Evolutionary conservation across 2,329 filamentous ascomycete genomes (phyloP), one percentile per base, ranked within the genome.

Genomic region (Pseudohalonectria lignicola): DNA sequence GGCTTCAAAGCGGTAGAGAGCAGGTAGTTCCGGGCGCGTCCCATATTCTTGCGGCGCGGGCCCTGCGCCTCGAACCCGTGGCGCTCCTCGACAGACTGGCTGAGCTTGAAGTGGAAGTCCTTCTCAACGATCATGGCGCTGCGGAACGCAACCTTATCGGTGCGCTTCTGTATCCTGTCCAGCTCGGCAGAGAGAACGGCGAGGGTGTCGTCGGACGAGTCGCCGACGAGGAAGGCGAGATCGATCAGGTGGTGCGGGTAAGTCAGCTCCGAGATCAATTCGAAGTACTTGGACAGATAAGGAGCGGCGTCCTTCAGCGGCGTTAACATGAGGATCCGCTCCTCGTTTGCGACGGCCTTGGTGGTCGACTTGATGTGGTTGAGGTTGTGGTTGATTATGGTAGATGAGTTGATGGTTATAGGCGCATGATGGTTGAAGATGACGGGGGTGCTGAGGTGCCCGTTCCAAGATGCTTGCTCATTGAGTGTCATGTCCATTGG

Each of bases 181-280:
- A 96, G 68, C 61, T 98, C 92, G 44, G 80, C 76, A 3, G 84
- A 73, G 31, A 98, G 72, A 8, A 86, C 76, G n/a, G 86, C 86
- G 33, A 94, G 66, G 1, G 92, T 98, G 52, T 96, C 88, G 55
- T 98, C 92, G 30, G 69, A 77, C 40, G 84, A 90, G 59, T 98
- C 92, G 47, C 87, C 85, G 39, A 98, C 86, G 19, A 98, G 75
- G 64, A 98, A 98, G 18, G 78, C 92, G 37, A 98, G 71, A 56
- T 98, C 92, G 54, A 98, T 96, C 40, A 98, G 73, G 46, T 92
- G 74, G 62, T 98, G 92, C 11, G 92, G 92, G 55, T 98, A 98
- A 4, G 86, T 87, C 47, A 98, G 72, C 57, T 92, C 78, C 44
- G 82, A 79, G 49, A 98, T 67, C 30, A 98, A 79, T 57, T 96